A percentile compares a stretch with the other conserved stretches of the same genome.
phyloP scores from a whole-genome alignment of 2,329 filamentous ascomycete genomes.

The Monilinia laxa region DNA sequence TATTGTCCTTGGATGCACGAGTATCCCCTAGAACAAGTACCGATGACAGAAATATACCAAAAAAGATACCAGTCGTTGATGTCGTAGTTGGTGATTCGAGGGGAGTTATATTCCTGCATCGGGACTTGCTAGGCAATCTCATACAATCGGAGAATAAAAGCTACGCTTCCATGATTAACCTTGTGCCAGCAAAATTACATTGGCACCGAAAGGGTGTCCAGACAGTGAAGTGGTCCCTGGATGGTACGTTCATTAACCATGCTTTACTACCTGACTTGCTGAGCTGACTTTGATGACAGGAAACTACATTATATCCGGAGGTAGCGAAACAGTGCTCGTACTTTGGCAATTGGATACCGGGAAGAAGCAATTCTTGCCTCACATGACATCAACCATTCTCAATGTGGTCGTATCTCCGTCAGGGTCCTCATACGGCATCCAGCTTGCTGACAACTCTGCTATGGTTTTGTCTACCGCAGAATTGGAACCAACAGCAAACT shows the following conservation, averaged over 20 bases:
- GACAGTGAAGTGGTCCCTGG: conserved; percentile 84
- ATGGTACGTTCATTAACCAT: conserved; percentile 59
- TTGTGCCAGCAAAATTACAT: conserved; percentile 66
- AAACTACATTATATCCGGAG: conserved; percentile 92
- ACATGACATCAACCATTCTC: conserved; percentile 81
- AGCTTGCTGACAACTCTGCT: conserved; percentile 86
- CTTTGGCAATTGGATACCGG: conserved; percentile 92
- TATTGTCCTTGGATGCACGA: conserved; percentile 67
- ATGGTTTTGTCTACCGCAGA: conserved; percentile 91
- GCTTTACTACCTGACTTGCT: not conserved
- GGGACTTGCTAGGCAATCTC: conserved; percentile 63
- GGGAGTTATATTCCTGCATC: conserved; percentile 79
- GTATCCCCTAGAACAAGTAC: conserved; percentile 38
- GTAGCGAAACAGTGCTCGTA: conserved; percentile 83
- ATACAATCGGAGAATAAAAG: conserved; percentile 44
- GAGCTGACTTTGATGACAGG: conserved; percentile 52
- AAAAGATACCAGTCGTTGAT: conserved; percentile 55
- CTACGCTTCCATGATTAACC: conserved; percentile 38
- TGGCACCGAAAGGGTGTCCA: conserved; percentile 89
- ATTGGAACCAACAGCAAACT: conserved; percentile 77
- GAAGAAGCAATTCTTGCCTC: conserved; percentile 80
- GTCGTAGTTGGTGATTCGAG: conserved; percentile 73
- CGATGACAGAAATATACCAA: conserved; percentile 36
- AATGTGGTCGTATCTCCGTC: conserved; percentile 77
- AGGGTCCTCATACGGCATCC: conserved; percentile 79